Evolutionary conservation across 257 asterid species (phyloP), one percentile per base, ranked within the genome.

Genomic region (Plantago elongata): DNA sequence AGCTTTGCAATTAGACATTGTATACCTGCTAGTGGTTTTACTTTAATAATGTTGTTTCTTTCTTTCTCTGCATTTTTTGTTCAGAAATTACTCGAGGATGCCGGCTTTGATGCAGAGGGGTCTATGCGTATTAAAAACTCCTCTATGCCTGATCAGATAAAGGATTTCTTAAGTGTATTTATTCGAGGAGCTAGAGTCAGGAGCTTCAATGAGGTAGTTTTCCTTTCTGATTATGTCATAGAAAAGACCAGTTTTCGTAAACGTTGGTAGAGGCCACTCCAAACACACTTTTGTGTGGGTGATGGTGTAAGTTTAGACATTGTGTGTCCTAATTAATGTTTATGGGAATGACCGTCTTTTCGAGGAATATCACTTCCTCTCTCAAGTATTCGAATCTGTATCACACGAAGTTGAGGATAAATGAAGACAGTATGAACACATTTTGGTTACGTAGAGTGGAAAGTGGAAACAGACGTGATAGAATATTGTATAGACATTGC

Each of bases 131-230:
- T 85, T 44, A 79, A 66, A 47, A 76, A 83, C 75, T 70, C 79
- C 54, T 72, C 71, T 42, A 71, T 68, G 66, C 71, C 76, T 30
- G 79, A 72, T 60, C 79, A 84, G 70, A 72, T 79, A 8, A 81
- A 74, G 59, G 66, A 70, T 54, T 51, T 62, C 57, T 68, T 81
- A 49, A 69, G 72, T 45, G 16, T 34, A 61, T 65, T 82, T 83
- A 81, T 82, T 65, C 83, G 72, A 67, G 74, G 70, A 57, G 95
- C 92, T 14, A 82, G 96, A 77, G 68, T 81, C 72, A 62, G 78
- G 52, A 72, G 74, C 75, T 77, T 79, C 64, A 82, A 86, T 52
- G 95, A 91, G 96, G 98, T 88, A 68, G 54, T 55, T 12, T 61
- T 47, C 13, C 16, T 42, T 65, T 40, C 43, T 59, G 4, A 34